phyloP scores from a whole-genome alignment of 2,329 filamentous ascomycete genomes.

The Calonectria multiphialidica region DNA sequence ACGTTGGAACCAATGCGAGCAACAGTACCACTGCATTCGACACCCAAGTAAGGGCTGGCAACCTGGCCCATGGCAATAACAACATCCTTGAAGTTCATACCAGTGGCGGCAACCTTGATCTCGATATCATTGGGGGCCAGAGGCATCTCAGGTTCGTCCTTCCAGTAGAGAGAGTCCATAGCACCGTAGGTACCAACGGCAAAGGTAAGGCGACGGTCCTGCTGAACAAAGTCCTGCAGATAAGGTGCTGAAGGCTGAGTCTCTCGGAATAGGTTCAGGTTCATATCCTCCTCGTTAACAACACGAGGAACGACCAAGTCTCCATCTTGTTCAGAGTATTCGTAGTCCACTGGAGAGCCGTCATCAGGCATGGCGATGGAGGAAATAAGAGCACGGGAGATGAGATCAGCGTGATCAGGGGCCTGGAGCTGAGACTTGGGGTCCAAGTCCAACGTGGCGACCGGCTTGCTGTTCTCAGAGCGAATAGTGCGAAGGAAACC shows the following conservation, averaged over 20 bases:
- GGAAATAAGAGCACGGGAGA: slow-evolving; percentile 43
- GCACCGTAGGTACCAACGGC: slow-evolving; percentile 54
- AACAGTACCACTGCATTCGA: slow-evolving; percentile 55
- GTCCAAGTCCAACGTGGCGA: slow-evolving; percentile 60
- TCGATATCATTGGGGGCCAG: slow-evolving; percentile 54
- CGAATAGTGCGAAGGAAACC: slow-evolving; percentile 60
- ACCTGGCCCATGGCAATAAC: slow-evolving; percentile 57
- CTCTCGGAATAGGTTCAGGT: slow-evolving; percentile 42
- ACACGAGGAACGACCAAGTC: slow-evolving; percentile 45
- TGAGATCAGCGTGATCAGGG: slow-evolving; percentile 46
- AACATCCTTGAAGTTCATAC: slow-evolving; percentile 61
- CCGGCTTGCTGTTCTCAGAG: slow-evolving; percentile 58
- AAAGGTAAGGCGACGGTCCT: slow-evolving; percentile 49
- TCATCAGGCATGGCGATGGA: slow-evolving; percentile 34
- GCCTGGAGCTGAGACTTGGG: slow-evolving; percentile 47
- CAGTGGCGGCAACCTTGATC: slow-evolving; percentile 56
- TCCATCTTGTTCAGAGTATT: slow-evolving; percentile 46
- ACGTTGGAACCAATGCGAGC: slow-evolving; percentile 52
- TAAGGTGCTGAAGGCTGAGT: slow-evolving; percentile 42
- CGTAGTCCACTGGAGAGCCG: slow-evolving; percentile 40
- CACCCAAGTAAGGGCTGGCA: slow-evolving; percentile 48
- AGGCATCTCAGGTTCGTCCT: slow-evolving; percentile 46
- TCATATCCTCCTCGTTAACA: slow-evolving; percentile 41
- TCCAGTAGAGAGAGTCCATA: slow-evolving; percentile 55
- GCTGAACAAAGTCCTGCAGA: slow-evolving; percentile 53